Evolutionary conservation across 2,329 filamentous ascomycete species (phyloP), one percentile per base, ranked within the genome.

Genomic region (Colletotrichum tamarilloi): DNA sequence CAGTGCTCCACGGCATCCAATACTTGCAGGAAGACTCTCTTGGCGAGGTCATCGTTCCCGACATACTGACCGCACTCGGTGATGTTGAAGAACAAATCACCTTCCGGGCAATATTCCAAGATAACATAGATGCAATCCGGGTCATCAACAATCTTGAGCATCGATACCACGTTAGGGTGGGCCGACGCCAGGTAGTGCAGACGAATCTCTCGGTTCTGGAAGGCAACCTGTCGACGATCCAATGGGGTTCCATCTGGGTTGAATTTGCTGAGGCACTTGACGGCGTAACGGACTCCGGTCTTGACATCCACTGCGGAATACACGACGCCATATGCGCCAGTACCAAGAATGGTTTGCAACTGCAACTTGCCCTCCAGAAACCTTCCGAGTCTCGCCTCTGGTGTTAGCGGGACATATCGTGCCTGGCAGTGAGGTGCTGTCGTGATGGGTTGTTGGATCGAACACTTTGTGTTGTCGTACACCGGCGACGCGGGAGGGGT

Each of bases 41-140:
- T 95, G 87, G 93, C 94, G 81, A 98, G 89, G 79, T 91, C 89
- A 86, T 98, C 96, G 86, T 98, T 95, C 84, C 94, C 94, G 79
- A 98, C 92, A 83, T 97, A 99, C 82, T 94, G 94, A 81, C 95
- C 94, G 80, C 94, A 91, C 84, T 98, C 96, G 75, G 97, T 98
- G 85, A 99, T 99, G 86, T 97, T 98, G 82, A 94, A 93, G 85
- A 99, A 99, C 76, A 99, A 86, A 82, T 99, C 97, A 80, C 97
- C 97, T 83, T 98, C 97, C 7, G 95, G 95, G 86, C 96, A 98
- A 84, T 95, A 98, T 84, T 99, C 97, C 82, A 99, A 90, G 76
- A 99, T 93, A 78, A 98, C 96, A 84, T 95, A 98, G 76, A 95
- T 97, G 88, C 95, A 98, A 83, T 98, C 95, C 74, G 90, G 88